phyloP scores from a whole-genome alignment of 768 basidiomycete species.

The Lanmaoa pseudosensibilis region DNA sequence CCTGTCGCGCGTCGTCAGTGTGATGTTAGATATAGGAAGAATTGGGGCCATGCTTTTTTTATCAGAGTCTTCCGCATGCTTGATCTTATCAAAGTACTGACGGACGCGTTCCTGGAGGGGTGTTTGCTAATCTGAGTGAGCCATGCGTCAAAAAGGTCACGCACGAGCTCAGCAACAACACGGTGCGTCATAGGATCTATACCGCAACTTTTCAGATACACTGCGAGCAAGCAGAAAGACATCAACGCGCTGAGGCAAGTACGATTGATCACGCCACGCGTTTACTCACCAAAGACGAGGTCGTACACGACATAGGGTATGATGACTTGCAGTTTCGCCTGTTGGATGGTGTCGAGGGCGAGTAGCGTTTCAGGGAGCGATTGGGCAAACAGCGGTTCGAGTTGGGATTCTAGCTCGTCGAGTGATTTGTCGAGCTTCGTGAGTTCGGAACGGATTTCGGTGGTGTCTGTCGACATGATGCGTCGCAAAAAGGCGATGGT shows the following conservation, averaged over 20 bases:
- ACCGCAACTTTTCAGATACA: constrained; percentile 78
- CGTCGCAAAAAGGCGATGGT: neutral
- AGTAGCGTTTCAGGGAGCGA: constrained; percentile 66
- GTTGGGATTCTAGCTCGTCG: constrained; percentile 63
- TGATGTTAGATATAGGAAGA: neutral
- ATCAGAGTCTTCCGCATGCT: constrained; percentile 66
- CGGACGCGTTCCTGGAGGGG: constrained; percentile 63
- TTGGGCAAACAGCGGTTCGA: constrained; percentile 67
- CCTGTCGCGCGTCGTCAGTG: constrained; percentile 28
- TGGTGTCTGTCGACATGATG: constrained; percentile 37
- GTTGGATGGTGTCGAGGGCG: constrained; percentile 68
- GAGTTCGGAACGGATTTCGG: constrained; percentile 42
- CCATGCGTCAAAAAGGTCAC: neutral
- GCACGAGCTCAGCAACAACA: constrained; percentile 59
- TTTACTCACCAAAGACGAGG: constrained; percentile 74
- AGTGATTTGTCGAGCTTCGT: constrained; percentile 55
- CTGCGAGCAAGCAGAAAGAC: constrained; percentile 36
- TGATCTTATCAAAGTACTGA: constrained; percentile 82
- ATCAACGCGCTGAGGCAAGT: neutral
- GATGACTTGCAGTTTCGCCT: constrained; percentile 77
- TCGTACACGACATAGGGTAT: constrained; percentile 85
- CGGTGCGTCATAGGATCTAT: constrained; percentile 79
- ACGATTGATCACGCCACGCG: neutral
- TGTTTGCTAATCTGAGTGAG: neutral
- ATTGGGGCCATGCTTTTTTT: constrained; percentile 37